Evolutionary conservation across 1,284 basidiomycete species (phyloP).

Genomic region (Cryptococcus maquisensis): DNA sequence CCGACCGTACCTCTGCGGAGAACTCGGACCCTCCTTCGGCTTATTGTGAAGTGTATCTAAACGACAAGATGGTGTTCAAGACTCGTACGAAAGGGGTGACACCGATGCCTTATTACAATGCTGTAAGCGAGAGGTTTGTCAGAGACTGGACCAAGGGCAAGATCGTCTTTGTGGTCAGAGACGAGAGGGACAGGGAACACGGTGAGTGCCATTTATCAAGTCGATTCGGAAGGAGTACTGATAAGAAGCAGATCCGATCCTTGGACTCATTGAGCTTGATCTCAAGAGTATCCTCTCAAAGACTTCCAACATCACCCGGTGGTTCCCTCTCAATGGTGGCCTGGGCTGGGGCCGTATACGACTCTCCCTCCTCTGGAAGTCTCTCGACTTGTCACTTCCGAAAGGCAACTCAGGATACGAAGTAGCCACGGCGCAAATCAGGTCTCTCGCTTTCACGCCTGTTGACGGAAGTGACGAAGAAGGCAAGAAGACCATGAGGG

Average conservation of each 20-base stretch:
- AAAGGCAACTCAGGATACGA: slow-evolving; percentile 41
- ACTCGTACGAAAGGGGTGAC: slow-evolving; percentile 50
- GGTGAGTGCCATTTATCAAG: slow-evolving; percentile 18
- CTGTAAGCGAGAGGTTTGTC: slow-evolving; percentile 51
- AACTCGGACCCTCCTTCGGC: slow-evolving; percentile 45
- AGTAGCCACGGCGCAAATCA: slow-evolving; percentile 39
- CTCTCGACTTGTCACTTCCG: slow-evolving; percentile 44
- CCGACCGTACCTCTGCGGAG: slow-evolving; percentile 41
- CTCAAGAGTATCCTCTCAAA: slow-evolving; percentile 30
- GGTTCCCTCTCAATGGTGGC: slow-evolving; percentile 45
- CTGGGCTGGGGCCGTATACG: slow-evolving; percentile 46
- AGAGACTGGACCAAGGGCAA: slow-evolving; percentile 50
- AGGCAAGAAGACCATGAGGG: slow-evolving; percentile 4
- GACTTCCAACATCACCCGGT: slow-evolving; percentile 20
- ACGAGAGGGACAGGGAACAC: slow-evolving; percentile 71
- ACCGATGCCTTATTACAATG: slow-evolving; percentile 51
- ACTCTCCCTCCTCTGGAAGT: slow-evolving; percentile 48
- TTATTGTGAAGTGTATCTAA: slow-evolving; percentile 50
- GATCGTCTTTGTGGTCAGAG: slow-evolving; percentile 56
- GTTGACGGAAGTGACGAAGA: neutral
- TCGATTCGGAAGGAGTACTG: slow-evolving; percentile 1
- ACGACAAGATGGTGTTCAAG: slow-evolving; percentile 50
- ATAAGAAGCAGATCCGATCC: slow-evolving; percentile 34
- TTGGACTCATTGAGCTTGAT: slow-evolving; percentile 36
- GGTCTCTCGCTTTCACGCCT: neutral